Base-by-base conservation (phyloP, 495 filamentous ascomycete genomes). In the Peziza echinospora region DNA sequence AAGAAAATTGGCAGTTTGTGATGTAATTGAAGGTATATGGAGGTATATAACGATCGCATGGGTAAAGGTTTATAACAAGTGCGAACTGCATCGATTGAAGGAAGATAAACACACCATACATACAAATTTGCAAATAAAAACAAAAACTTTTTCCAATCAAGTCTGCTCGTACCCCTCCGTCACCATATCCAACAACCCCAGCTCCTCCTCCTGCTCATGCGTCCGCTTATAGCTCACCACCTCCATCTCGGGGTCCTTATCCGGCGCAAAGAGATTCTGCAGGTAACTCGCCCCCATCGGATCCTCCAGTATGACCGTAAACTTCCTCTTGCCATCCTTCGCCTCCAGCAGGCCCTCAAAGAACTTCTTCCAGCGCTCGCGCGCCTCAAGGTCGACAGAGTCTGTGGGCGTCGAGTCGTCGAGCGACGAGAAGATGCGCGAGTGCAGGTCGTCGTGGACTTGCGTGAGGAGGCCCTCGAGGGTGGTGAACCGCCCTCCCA, bases 401-500 rank as follows among this genome's bases (percentile, higher is more conserved):
- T 97, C 89, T 26, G 82, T 80, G 30, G 30, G 13, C 30, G 30
- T 37, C 40, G 49, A 53, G 21, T 65, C 62, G 21, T 69, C 65
- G 24, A 66, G 75, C 13, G 75, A 66, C 54, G 92, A 77, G 64
- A 86, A 97, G 53, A 94, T 86, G 47, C 84, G 78, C 30, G 70
- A 73, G 54, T 75, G 75, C 34, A 96, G 68, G 59, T 96, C 86
- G 58, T 93, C 78, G 30, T 84, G 75, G 46, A 97, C 77, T 61
- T 96, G 84, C 0, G 82, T 86, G n/a, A 96, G 68, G 19, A 94
- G 72, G 50, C 89, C 89, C 63, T 96, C 91, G 17, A 96, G 74
- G 5, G 91, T 97, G 8, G 89, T 96, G 67, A 97, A 97, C 34
- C 86, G 77, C n/a, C 87, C 87, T 50, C 89, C 89, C 4, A 96